Conservation (phyloP, 192 early-diverging fungal species). For the Mortierella hygrophila region DNA sequence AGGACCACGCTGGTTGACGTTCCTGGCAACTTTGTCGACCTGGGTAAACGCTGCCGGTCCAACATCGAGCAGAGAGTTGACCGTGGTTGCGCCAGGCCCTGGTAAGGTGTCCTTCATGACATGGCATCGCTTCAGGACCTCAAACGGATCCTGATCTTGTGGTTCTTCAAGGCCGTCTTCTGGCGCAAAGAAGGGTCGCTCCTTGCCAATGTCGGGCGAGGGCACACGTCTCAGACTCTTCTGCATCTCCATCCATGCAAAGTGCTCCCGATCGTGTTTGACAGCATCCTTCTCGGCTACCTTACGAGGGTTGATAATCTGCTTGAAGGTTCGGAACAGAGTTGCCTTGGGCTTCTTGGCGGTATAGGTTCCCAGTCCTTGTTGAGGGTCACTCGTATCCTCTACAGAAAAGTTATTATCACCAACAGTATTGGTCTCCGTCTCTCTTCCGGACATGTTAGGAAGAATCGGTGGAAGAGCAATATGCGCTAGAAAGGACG, state of each 20-base stretch:
- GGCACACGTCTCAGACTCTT: slow-evolving; percentile 39
- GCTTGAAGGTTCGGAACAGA: slow-evolving; percentile 36
- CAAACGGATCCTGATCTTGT: slow-evolving; percentile 37
- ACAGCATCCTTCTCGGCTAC: slow-evolving; percentile 45
- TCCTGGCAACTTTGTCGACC: slow-evolving; percentile 75
- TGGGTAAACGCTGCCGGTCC: slow-evolving; percentile 62
- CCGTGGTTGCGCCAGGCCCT: background rate
- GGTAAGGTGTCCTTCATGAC: slow-evolving; percentile 16
- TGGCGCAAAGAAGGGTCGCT: slow-evolving; percentile 4
- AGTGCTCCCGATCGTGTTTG: slow-evolving; percentile 44
- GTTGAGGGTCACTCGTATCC: background rate
- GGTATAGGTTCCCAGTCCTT: slow-evolving; percentile 13
- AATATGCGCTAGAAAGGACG: background rate
- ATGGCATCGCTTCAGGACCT: slow-evolving; percentile 21
- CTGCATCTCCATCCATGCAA: slow-evolving; percentile 55
- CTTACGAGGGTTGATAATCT: slow-evolving; percentile 48
- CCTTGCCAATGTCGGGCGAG: slow-evolving; percentile 32
- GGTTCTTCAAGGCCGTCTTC: background rate
- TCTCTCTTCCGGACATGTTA: background rate
- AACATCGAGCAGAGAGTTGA: slow-evolving; percentile 16
- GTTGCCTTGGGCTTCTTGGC: slow-evolving; percentile 51
- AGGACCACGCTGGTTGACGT: slow-evolving; percentile 70
- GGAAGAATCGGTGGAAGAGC: too few relatives aligned
- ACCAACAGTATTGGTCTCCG: background rate
- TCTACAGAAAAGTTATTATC: background rate